Evolutionary conservation across 371 early-diverging fungal genomes (phyloP).

Genomic region (Rhizopus stolonifer): DNA sequence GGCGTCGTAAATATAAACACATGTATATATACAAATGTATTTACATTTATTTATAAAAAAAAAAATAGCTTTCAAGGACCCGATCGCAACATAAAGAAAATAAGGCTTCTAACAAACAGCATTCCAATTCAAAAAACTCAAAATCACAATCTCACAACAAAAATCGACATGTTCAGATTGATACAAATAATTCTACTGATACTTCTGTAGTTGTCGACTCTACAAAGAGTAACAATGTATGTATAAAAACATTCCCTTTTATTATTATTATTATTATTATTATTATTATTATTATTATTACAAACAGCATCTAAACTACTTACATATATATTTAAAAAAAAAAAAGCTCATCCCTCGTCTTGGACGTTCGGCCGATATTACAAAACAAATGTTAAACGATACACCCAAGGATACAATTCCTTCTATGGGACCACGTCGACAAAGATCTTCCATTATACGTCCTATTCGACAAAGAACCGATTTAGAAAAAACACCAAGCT

Average conservation of each 20-base stretch:
- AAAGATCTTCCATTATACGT: constrained; percentile 80
- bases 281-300: too few relatives aligned
- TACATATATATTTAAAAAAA: too few relatives aligned
- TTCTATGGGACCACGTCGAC: constrained; percentile 76
- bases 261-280: neutral
- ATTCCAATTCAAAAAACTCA: constrained; percentile 1
- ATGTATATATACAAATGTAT: too few relatives aligned
- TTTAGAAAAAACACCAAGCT: constrained; percentile 72
- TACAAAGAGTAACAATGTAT: neutral
- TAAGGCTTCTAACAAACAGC: constrained; percentile 13
- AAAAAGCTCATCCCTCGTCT: constrained; percentile 9
- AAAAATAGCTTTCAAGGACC: constrained; percentile 33
- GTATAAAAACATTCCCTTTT: neutral
- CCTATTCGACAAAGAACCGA: constrained; percentile 72
- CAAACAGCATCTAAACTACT: too few relatives aligned
- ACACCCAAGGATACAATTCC: constrained; percentile 85
- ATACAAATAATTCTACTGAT: neutral
- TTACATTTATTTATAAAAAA: neutral
- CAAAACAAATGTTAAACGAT: constrained; percentile 26
- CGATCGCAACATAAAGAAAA: constrained; percentile 26
- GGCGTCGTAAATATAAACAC: constrained; percentile 34
- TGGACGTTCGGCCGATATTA: constrained; percentile 23
- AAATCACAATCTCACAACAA: constrained; percentile 14
- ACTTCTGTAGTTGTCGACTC: neutral
- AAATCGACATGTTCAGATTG: neutral